These are phyloP conservation scores for Geranium brycei DNA, from an alignment of 345 rosid species.

Conservation along the genomic window DNA sequence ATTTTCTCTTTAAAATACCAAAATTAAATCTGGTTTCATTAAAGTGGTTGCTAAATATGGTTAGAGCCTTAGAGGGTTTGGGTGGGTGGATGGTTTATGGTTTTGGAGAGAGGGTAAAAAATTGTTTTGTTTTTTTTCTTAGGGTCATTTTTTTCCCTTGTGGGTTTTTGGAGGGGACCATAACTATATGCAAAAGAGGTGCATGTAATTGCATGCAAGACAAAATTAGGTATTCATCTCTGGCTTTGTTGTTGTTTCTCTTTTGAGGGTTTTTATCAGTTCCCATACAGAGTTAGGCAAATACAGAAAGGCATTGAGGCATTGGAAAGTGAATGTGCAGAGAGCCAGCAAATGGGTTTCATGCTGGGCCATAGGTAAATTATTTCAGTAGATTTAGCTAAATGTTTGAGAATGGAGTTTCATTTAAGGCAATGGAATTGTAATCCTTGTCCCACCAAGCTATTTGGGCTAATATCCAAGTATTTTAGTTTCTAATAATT, in stretches of 20 bases:
- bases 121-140: slow-evolving; percentile 12
- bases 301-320: slow-evolving; percentile 16
- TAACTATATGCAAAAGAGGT: slow-evolving; percentile 12
- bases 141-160: slow-evolving; percentile 1
- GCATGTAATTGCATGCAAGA: slow-evolving; percentile 23
- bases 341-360: background rate
- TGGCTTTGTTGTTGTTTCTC: slow-evolving; percentile 20
- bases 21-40: too few species aligned
- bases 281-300: slow-evolving; percentile 5
- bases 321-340: slow-evolving; percentile 2
- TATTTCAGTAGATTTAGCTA: background rate
- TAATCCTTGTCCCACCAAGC: background rate
- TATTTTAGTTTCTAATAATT: too few species aligned
- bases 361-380: background rate
- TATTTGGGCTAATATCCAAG: background rate
- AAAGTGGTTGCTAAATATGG: background rate
- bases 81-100: slow-evolving; percentile 12
- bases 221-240: slow-evolving; percentile 17
- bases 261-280: slow-evolving; percentile 9
- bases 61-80: slow-evolving; percentile 1
- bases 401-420: background rate
- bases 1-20: too few species aligned
- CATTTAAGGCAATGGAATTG: background rate
- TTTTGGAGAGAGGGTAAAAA: slow-evolving; percentile 3
- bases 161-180: slow-evolving; percentile 17